Base-by-base conservation (phyloP, 768 basidiomycete genomes). In the Boletus coccyginus region DNA sequence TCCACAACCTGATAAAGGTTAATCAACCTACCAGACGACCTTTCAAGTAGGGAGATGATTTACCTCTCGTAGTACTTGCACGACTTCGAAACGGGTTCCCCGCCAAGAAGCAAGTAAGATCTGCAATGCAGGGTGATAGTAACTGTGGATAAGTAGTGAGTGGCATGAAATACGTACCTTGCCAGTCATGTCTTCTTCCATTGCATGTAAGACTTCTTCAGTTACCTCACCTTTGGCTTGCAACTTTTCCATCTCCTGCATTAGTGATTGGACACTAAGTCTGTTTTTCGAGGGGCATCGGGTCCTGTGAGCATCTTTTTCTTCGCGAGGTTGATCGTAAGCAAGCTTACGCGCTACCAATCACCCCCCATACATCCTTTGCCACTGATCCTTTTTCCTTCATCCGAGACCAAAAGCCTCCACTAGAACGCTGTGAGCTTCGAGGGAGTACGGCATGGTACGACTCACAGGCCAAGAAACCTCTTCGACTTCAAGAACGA, bases 81-180 rank as follows among this genome's bases (percentile, higher is more conserved):
- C 82, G 41, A 98, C 94, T 74, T 99, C 97, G 67, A 98, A 85
- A 50, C 95, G 85, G 4, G 95, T 96, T 14, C 96, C 97, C 55
- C 94, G 86, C 97, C 97, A 99, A 27, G 96, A 96, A 7, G 95
- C 96, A 31, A 98, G 85, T 75, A 98, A 82, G 68, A 97, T 94
- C 87, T 91, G 58, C 38, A 45, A 32, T 29, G 16, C 38, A 44
- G 42, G 21, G 32, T 41, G 5, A 31, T 27, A 11, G 4, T 27
- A 14, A 33, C 27, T 39, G 16, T 14, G 29, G 29, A 38, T 5
- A 27, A 27, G 29, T 27, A 35, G 33, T 38, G 21, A 9, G 39
- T 44, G 21, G 32, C n/a, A 41, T 50, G 14, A n/a, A 21, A 50
- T 53, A 62, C 39, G 36, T 57, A 90, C 87, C 78, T 93, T 96